Conservation (phyloP, 2,329 filamentous ascomycete genomes). For the Xylaria digitata region DNA sequence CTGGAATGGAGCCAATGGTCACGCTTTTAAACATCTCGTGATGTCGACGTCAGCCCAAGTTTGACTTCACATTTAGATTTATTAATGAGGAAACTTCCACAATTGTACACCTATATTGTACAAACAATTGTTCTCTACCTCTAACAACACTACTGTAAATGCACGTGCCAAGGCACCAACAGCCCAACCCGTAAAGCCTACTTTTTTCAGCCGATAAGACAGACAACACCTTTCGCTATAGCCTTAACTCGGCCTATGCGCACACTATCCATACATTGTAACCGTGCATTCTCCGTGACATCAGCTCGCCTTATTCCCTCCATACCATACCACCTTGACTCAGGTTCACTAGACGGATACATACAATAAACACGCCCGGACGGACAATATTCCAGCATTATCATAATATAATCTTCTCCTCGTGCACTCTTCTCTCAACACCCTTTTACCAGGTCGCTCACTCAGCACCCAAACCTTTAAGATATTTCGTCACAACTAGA, state of each 20-base stretch:
- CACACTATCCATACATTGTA: neutral
- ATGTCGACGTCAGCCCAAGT: conserved; percentile 28
- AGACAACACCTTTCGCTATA: neutral
- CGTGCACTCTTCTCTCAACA: neutral
- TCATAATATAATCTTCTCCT: neutral
- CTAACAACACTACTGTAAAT: neutral
- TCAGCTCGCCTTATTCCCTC: neutral
- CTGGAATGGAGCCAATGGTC: conserved; percentile 27
- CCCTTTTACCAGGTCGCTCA: neutral
- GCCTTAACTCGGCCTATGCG: neutral
- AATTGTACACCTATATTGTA: conserved; percentile 12
- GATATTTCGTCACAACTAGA: neutral
- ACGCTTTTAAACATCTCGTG: conserved; percentile 29
- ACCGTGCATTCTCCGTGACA: neutral
- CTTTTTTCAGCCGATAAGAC: neutral
- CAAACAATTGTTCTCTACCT: neutral
- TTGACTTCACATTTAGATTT: neutral
- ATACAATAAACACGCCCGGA: neutral
- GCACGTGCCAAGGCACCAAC: neutral
- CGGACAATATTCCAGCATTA: neutral
- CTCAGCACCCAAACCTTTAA: neutral
- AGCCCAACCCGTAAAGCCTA: neutral
- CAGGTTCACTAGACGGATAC: neutral
- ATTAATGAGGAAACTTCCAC: conserved; percentile 1
- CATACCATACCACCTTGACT: neutral